Evolutionary conservation across 306 rosid genomes (phyloP), one percentile per base, ranked within the genome.

Genomic region (Purshia tridentata): DNA sequence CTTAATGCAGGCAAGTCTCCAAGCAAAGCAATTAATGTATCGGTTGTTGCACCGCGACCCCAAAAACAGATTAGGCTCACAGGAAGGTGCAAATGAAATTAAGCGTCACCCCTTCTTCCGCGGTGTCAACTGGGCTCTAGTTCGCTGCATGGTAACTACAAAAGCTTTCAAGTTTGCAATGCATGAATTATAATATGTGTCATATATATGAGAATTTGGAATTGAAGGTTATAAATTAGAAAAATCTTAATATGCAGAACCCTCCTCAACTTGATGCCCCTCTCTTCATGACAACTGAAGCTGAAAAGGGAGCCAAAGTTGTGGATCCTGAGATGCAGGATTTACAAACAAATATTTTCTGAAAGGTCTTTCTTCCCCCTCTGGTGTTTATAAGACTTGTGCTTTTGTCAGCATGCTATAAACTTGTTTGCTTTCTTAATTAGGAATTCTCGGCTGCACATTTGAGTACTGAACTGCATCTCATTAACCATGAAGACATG

Each of bases 231-330:
- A 37, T 23, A 23, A 23, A 23, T 23, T 23, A 23, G 2, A 23
- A 23, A 23, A 23, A 23, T 23, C 29, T 23, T 23, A 29, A 53
- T 37, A 35, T 56, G 75, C 87, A 94, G 99, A 83, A 77, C 72
- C 96, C 97, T 83, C 99, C 99, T 20, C 65, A 86, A 84, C 96
- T 91, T 40, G 97, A 87, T 48, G 84, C 82, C 64, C 95, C 95
- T 66, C 80, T 84, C 58, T 81, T 80, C 13, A 77, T 14, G 56
- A 72, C 64, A 66, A 80, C 77, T 62, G 92, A 84, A 67, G 92
- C 74, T 12, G 93, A 80, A 37, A 85, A 84, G 75, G 85, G 74
- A 63, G 84, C 70, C 59, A 79, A 77, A 70, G 66, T 68, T 29
- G 74, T 81, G 13, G 87, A 88, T 78, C 87, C 92, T 18, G 89